Conservation (phyloP, 1,284 basidiomycete genomes). For the Apiotrichum laibachii region DNA sequence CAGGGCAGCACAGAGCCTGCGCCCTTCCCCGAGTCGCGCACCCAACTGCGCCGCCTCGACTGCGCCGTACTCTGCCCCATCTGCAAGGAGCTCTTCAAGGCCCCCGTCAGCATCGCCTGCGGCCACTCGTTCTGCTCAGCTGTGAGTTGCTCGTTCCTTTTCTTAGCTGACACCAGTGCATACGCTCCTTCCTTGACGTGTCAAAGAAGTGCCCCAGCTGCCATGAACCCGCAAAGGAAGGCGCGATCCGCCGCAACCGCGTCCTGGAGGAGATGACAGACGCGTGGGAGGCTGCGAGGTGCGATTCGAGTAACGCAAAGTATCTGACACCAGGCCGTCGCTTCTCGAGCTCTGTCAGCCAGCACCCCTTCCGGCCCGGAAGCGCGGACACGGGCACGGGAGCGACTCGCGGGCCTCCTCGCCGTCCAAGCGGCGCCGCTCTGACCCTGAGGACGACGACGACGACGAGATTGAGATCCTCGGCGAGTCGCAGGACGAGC, state of each 20-base stretch:
- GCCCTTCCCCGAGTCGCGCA: conserved; percentile 35
- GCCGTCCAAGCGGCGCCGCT: conserved; percentile 5
- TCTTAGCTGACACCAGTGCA: conserved; percentile 32
- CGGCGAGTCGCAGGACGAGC: conserved; percentile 20
- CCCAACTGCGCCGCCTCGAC: conserved; percentile 39
- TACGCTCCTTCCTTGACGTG: conserved; percentile 37
- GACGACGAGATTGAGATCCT: conserved; percentile 10
- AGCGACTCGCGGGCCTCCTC: neutral
- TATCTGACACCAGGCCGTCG: conserved; percentile 20
- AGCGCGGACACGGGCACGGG: neutral
- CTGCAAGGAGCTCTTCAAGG: conserved; percentile 44
- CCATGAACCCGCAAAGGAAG: conserved; percentile 37
- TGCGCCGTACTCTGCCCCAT: conserved; percentile 41
- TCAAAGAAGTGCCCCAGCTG: conserved; percentile 39
- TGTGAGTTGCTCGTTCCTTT: conserved; percentile 26
- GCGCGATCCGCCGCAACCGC: conserved; percentile 42
- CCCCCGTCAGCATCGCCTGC: conserved; percentile 46
- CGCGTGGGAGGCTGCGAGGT: conserved; percentile 47
- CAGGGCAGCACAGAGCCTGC: conserved; percentile 29
- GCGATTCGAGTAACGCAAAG: conserved; percentile 2
- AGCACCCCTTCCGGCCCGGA: conserved; percentile 5
- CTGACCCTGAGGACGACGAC: conserved; percentile 2
- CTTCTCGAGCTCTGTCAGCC: conserved; percentile 13
- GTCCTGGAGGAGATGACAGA: conserved; percentile 48
- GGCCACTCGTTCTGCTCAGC: conserved; percentile 51